Conservation (phyloP, 805 yeast genomes). For the Zygotorulaspora chibaensis region DNA sequence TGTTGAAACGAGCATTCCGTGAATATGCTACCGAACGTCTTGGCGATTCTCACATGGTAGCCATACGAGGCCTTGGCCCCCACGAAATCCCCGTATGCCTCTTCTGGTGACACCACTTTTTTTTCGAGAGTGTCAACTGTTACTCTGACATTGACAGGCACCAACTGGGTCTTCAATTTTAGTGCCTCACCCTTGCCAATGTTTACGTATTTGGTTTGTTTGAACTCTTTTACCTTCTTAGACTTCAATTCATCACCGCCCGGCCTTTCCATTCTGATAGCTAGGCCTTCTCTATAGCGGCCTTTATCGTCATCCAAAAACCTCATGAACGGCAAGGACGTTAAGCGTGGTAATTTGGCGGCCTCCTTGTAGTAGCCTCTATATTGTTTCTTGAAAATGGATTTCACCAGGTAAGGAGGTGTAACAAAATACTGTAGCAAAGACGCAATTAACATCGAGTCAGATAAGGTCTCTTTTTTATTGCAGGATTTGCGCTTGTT, state of each 20-base stretch:
- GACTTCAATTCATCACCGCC: constrained; percentile 19
- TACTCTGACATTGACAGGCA: constrained; percentile 76
- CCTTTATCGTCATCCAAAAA: constrained; percentile 38
- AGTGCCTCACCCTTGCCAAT: constrained; percentile 61
- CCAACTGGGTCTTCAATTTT: constrained; percentile 53
- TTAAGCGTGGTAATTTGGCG: constrained; percentile 61
- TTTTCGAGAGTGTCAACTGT: constrained; percentile 64
- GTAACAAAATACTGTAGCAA: constrained; percentile 78
- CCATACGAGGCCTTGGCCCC: constrained; percentile 66
- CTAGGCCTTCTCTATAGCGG: constrained; percentile 56
- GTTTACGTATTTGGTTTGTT: constrained; percentile 69
- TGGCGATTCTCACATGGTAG: constrained; percentile 67
- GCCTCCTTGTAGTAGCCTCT: constrained; percentile 57
- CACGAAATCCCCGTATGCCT: constrained; percentile 57
- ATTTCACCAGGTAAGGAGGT: constrained; percentile 71
- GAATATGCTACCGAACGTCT: constrained; percentile 57
- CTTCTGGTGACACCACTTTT: constrained; percentile 63
- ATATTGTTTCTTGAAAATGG: constrained; percentile 51
- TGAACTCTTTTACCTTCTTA: constrained; percentile 45
- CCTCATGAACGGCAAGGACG: constrained; percentile 72
- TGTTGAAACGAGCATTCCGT: constrained; percentile 60
- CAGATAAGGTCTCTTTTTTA: constrained; percentile 24
- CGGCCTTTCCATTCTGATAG: constrained; percentile 40
- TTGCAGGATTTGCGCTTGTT: constrained; percentile 14
- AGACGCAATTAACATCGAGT: constrained; percentile 56